Percentiles rank a stretch among this genome's conserved stretches.
Conservation (phyloP, 768 basidiomycete species). For the Floccularia luteovirens region DNA sequence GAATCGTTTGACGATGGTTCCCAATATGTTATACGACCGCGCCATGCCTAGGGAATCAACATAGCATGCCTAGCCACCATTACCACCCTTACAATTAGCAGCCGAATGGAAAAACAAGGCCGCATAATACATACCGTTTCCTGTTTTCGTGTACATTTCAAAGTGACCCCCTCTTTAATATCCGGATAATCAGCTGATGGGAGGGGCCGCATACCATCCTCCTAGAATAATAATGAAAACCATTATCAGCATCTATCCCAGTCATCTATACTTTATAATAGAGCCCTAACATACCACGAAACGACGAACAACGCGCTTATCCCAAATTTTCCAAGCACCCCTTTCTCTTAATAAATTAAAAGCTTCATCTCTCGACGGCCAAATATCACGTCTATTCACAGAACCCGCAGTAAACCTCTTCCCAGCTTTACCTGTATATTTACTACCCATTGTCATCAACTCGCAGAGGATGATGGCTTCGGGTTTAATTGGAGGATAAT, state of each 20-base stretch:
- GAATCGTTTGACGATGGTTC: slow-evolving; percentile 18
- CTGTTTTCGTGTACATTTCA: slow-evolving; percentile 37
- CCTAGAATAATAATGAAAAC: slow-evolving; percentile 17
- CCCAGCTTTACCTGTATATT: slow-evolving; percentile 7
- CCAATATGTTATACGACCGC: slow-evolving; percentile 25
- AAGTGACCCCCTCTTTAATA: slow-evolving; percentile 36
- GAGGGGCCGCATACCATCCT: slow-evolving; percentile 30
- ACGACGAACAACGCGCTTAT: slow-evolving; percentile 38
- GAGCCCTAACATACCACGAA: too few species aligned
- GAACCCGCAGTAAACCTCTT: slow-evolving; percentile 22
- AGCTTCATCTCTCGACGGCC: slow-evolving; percentile 44
- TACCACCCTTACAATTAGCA: background rate
- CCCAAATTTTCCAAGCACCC: slow-evolving; percentile 39
- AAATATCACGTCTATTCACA: slow-evolving; percentile 36
- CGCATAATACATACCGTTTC: slow-evolving; percentile 27
- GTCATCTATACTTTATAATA: slow-evolving; percentile 11
- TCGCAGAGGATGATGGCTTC: slow-evolving; percentile 35
- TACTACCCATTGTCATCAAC: slow-evolving; percentile 27
- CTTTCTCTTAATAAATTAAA: slow-evolving; percentile 26
- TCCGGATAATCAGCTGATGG: slow-evolving; percentile 36
- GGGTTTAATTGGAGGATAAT: slow-evolving; percentile 29
- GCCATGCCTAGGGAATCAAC: slow-evolving; percentile 24
- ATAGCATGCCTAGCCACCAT: slow-evolving; percentile 28
- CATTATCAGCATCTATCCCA: background rate
- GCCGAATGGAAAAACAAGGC: background rate